These are phyloP conservation scores for Venturia effusa DNA, from an alignment of 2,329 filamentous ascomycete genomes.

Conservation along the genomic window DNA sequence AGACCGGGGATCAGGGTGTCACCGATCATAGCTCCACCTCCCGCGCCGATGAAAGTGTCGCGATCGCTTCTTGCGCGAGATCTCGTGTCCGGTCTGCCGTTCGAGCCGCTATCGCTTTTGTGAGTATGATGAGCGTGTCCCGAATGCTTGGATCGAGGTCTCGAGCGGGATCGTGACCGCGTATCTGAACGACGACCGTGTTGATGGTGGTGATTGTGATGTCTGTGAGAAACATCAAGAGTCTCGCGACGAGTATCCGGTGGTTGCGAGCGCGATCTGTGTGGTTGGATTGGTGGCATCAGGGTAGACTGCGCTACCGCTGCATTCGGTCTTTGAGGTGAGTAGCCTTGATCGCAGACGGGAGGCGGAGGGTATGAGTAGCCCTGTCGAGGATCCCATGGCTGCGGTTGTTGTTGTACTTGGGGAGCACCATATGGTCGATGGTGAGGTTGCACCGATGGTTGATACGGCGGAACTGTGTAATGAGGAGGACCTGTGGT, in stretches of 20 bases:
- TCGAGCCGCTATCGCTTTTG: conserved; percentile 5
- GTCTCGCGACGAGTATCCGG: background rate
- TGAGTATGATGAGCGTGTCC: conserved; percentile 13
- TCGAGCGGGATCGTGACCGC: conserved; percentile 14
- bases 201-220: conserved; percentile 14
- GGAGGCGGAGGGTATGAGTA: background rate
- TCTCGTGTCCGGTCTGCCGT: conserved; percentile 10
- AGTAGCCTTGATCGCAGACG: background rate
- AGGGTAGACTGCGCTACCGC: background rate
- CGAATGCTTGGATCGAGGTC: conserved; percentile 12
- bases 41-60: conserved; percentile 34
- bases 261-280: conserved; percentile 8
- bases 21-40: conserved; percentile 32
- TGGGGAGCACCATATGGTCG: background rate
- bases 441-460: background rate
- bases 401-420: background rate
- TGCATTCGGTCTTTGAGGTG: background rate
- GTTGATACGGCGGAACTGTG: background rate
- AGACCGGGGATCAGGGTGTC: conserved; percentile 34
- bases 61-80: conserved; percentile 15
- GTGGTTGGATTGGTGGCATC: conserved; percentile 2
- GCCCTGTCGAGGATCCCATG: background rate
- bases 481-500: background rate
- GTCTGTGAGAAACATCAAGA: conserved; percentile 11
- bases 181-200: conserved; percentile 11